Percentiles rank a stretch among this genome's conserved stretches.
phyloP scores from a whole-genome alignment of 108 stramenopile species.

The Conticribra guillardii region DNA sequence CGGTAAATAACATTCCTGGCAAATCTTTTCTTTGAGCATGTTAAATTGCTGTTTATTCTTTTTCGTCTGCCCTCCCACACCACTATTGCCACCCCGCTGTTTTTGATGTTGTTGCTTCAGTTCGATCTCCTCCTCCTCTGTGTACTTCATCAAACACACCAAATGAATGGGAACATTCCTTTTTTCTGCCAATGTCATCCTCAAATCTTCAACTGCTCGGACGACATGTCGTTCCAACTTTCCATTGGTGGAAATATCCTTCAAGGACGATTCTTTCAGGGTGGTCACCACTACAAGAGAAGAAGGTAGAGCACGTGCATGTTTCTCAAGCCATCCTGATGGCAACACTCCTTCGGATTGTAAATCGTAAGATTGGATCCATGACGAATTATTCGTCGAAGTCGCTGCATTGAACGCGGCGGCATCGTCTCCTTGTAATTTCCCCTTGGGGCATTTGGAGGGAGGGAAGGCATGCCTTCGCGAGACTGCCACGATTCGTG shows the following conservation, averaged over 20 bases:
- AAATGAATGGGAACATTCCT: constrained; percentile 65
- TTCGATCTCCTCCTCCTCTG: constrained; percentile 8
- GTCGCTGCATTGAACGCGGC: too few relatives aligned
- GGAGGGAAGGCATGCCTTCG: constrained; percentile 78
- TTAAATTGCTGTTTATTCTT: too few relatives aligned
- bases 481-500: constrained; percentile 61
- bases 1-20: constrained; percentile 27
- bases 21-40: constrained; percentile 21
- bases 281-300: constrained; percentile 70
- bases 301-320: constrained; percentile 70
- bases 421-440: neutral
- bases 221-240: constrained; percentile 44
- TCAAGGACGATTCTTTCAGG: constrained; percentile 11
- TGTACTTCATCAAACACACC: constrained; percentile 54
- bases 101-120: too few relatives aligned
- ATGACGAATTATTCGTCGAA: constrained; percentile 22
- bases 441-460: constrained; percentile 71
- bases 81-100: too few relatives aligned
- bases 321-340: constrained; percentile 80
- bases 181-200: constrained; percentile 62
- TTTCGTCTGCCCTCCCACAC: too few relatives aligned
- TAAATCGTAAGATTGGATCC: constrained; percentile 30
- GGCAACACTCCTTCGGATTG: constrained; percentile 73
- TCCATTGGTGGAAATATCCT: constrained; percentile 5
- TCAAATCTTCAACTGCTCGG: constrained; percentile 61